Conservation (phyloP, 2,329 filamentous ascomycete genomes). For the Arthrobotrys entomopaga region DNA sequence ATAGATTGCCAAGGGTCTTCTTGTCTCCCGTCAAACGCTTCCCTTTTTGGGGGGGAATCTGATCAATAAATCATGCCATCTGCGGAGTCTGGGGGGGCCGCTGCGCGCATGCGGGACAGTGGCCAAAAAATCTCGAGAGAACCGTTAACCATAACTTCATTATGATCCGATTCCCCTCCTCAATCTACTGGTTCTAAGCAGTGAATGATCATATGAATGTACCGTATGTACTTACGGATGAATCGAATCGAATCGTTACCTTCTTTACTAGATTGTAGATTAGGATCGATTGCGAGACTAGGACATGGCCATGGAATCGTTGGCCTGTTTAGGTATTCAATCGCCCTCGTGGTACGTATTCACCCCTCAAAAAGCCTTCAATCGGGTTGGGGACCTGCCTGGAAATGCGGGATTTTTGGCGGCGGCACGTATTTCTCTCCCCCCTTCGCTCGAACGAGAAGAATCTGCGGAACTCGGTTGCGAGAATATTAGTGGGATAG, state of each 20-base stretch:
- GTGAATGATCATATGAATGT: too few relatives aligned
- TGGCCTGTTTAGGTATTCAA: too few relatives aligned
- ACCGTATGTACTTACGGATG: too few relatives aligned
- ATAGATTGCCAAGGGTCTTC: slow-evolving; percentile 17
- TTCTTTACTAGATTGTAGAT: too few relatives aligned
- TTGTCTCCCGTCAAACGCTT: slow-evolving; percentile 31
- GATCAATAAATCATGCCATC: slow-evolving; percentile 2
- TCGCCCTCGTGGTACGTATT: too few relatives aligned
- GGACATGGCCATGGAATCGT: too few relatives aligned
- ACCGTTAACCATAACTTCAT: background rate
- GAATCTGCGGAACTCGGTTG: background rate
- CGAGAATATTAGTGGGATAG: background rate
- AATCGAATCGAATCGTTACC: too few relatives aligned
- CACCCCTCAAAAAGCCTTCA: too few relatives aligned
- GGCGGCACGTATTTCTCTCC: slow-evolving; percentile 7
- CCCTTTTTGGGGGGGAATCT: slow-evolving; percentile 11
- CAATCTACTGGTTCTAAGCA: too few relatives aligned
- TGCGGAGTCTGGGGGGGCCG: too few relatives aligned
- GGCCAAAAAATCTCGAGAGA: background rate
- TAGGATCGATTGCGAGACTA: too few relatives aligned
- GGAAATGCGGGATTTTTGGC: slow-evolving; percentile 47
- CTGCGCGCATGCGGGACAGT: background rate
- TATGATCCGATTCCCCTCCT: background rate
- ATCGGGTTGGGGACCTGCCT: slow-evolving; percentile 3
- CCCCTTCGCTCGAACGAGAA: background rate